A percentile compares a stretch with the other conserved stretches of the same genome.
Conservation (phyloP, 2,329 filamentous ascomycete species). For the Aspergillus neoniger region DNA sequence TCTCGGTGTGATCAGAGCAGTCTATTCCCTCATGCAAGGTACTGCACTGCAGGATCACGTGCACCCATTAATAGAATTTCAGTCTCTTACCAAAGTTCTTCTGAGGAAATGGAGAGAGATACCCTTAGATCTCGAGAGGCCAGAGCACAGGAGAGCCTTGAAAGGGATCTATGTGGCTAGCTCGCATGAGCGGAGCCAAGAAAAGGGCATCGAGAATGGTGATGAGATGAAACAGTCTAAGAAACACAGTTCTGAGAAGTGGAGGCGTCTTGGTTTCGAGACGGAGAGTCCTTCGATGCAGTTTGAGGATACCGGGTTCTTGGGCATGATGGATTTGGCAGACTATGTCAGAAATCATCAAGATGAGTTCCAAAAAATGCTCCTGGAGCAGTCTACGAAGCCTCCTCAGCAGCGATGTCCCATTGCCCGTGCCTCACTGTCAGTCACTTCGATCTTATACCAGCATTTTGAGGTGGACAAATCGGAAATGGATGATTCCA, state of each 20-base stretch:
- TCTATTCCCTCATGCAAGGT: constrained; percentile 92
- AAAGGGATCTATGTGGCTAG: constrained; percentile 84
- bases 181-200: constrained; percentile 46
- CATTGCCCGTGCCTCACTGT: constrained; percentile 80
- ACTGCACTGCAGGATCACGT: constrained; percentile 87
- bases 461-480: constrained; percentile 95
- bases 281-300: constrained; percentile 83
- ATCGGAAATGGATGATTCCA: constrained; percentile 74
- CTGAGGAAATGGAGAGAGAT: constrained; percentile 87
- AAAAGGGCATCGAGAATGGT: constrained; percentile 34
- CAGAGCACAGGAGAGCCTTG: constrained; percentile 83
- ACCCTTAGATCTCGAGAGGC: constrained; percentile 77
- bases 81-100: constrained; percentile 84
- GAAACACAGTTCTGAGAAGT: constrained; percentile 84
- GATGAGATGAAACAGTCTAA: constrained; percentile 60
- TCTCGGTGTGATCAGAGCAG: constrained; percentile 86
- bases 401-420: constrained; percentile 75
- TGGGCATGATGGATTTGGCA: constrained; percentile 96
- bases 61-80: constrained; percentile 88
- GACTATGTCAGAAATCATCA: constrained; percentile 92
- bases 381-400: constrained; percentile 82
- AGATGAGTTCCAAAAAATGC: constrained; percentile 85
- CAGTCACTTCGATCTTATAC: constrained; percentile 84
- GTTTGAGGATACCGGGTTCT: constrained; percentile 80
- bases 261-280: constrained; percentile 88